Conservation (phyloP, 2,329 filamentous ascomycete species). For the Penicillium sp. region DNA sequence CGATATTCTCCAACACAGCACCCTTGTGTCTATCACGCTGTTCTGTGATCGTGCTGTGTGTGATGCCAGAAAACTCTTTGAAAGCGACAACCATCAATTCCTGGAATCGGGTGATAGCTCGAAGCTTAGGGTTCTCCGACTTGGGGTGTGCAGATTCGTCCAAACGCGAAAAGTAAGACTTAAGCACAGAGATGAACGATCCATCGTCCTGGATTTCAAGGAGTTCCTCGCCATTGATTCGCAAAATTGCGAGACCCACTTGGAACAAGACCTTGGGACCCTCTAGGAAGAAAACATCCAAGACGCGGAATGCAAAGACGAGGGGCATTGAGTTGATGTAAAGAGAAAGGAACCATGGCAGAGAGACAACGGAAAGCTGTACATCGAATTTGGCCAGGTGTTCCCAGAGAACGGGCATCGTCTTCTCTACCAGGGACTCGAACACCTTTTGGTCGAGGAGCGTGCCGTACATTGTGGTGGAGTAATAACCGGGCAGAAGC, state of each 20-base stretch:
- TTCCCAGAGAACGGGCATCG: conserved; percentile 97
- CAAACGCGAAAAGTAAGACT: conserved; percentile 87
- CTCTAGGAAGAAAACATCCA: conserved; percentile 98
- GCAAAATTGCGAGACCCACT: conserved; percentile 90
- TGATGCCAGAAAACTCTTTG: conserved; percentile 95
- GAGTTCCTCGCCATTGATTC: conserved; percentile 95
- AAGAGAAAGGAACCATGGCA: conserved; percentile 96
- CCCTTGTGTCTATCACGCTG: conserved; percentile 91
- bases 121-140: conserved; percentile 90
- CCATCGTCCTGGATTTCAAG: conserved; percentile 92
- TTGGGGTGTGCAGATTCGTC: conserved; percentile 96
- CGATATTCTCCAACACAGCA: conserved; percentile 90
- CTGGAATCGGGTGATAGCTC: conserved; percentile 93
- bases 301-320: conserved; percentile 92
- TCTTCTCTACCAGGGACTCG: conserved; percentile 96
- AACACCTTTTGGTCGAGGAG: conserved; percentile 96
- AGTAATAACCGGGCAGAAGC: conserved; percentile 94
- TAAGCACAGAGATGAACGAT: conserved; percentile 93
- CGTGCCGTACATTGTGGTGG: conserved; percentile 98
- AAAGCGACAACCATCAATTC: conserved; percentile 99
- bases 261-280: conserved; percentile 97
- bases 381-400: conserved; percentile 97
- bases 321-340: conserved; percentile 99
- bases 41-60: conserved; percentile 87
- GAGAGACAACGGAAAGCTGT: conserved; percentile 92